Evolutionary conservation across 78 protist species (phyloP), one percentile per base, ranked within the genome.

Genomic region (slime mould (Dictyostelium discoideum)): DNA sequence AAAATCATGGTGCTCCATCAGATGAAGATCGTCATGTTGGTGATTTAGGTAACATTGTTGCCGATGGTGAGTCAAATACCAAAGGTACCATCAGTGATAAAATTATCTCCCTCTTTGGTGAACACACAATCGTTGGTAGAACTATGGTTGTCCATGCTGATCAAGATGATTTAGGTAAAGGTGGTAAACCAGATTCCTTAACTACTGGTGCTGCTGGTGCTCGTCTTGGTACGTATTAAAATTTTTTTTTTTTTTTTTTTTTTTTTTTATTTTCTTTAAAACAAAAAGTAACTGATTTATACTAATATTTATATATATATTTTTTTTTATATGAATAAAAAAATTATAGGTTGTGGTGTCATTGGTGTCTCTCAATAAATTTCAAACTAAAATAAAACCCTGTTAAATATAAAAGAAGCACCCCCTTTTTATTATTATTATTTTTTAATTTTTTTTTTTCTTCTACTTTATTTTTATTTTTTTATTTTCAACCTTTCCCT

Each of bases 201-300:
- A 97, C 97, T 40, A 98, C 99, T 24, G 99, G 99, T 79, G 72
- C 97, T 85, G 99, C 99, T 81, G 99, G 99, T 80, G 98, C 96
- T 50, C 96, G 99, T 80, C 29, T 80, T 24, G 77, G 77, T 69
- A 69, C 4, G 39, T 69, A 69, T 20, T 22, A 42, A 3, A 4
- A 22, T 8, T 60, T 0, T 20, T 60, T n/a, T 22, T 63, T 16
- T 63, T 5, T 60, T 60, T 48, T 48, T 7, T 10, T 48, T 48
- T 63, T 60, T 20, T 20, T 60, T 20, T 22, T 63, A 0, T 9
- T 22, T 63, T 9, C 14, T 46, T 46, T 9, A 46, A 46, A 46
- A 46, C 2, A 46, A 9, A 46, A 46, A 46, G 8, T 1, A 54
- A 54, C 65, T 14, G 67, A 20, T 57, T 57, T 57, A 0, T 40